phyloP scores from a whole-genome alignment of 176 grass and related monocot genomes.

The Eremochloa ophiuroides region DNA sequence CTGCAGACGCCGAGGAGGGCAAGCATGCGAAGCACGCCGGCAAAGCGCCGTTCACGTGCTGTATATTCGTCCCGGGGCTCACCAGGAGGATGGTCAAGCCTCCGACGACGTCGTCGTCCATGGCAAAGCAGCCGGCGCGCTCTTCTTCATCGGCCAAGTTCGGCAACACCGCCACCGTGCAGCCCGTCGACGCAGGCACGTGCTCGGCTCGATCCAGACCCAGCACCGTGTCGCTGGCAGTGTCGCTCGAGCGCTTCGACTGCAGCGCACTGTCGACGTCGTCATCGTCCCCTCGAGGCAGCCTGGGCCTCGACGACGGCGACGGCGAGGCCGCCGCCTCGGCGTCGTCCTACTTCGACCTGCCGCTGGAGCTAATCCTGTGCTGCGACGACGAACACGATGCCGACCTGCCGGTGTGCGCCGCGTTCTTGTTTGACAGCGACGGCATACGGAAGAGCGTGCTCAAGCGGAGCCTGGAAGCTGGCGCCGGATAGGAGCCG shows the following conservation, averaged over 20 bases:
- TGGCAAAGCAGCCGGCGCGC: not conserved
- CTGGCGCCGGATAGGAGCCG: conserved; percentile 8
- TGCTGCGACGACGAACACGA: conserved; percentile 38
- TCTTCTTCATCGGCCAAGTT: not conserved
- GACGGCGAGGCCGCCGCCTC: not conserved
- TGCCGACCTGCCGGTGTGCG: conserved; percentile 40
- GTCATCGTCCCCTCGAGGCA: conserved; percentile 23
- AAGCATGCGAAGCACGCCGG: not conserved
- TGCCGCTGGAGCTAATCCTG: conserved; percentile 71
- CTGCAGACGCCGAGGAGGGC: not conserved
- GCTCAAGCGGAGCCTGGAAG: conserved; percentile 35
- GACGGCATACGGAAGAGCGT: conserved; percentile 42
- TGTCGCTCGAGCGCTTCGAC: conserved; percentile 72
- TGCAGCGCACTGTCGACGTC: conserved; percentile 35
- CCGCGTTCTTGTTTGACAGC: conserved; percentile 78
- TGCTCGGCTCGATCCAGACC: conserved; percentile 29
- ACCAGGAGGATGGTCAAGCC: conserved; percentile 36
- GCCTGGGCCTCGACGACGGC: conserved; percentile 17
- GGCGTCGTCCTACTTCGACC: conserved; percentile 43
- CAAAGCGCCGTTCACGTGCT: conserved; percentile 52
- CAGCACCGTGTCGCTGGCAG: conserved; percentile 45
- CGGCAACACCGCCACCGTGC: not conserved
- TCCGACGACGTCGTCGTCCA: not conserved
- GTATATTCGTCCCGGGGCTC: conserved; percentile 57
- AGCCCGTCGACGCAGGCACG: not conserved